Evolutionary conservation across 2,329 filamentous ascomycete genomes (phyloP).

Genomic region (Cercospora canescens): DNA sequence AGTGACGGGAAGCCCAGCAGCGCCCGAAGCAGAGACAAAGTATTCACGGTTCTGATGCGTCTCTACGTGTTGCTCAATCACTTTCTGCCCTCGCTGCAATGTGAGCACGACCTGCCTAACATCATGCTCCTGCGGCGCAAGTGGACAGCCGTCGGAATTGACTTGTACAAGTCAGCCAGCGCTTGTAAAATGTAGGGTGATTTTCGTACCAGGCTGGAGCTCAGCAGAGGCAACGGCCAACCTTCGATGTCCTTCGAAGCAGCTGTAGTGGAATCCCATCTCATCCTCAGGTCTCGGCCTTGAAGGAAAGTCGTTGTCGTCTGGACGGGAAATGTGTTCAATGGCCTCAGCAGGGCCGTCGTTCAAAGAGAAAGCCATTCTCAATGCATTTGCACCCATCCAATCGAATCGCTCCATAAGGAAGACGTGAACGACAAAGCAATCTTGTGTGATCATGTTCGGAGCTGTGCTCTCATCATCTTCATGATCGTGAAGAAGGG

Average conservation of each 20-base stretch:
- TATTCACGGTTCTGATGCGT: not conserved
- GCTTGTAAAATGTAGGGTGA: not conserved
- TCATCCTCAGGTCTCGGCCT: not conserved
- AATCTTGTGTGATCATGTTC: not conserved
- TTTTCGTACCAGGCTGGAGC: constrained; percentile 3
- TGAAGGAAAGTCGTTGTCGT: not conserved
- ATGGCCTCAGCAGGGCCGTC: not conserved
- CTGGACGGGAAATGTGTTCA: not conserved
- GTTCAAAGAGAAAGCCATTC: constrained; percentile 4
- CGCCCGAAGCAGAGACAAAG: constrained; percentile 8
- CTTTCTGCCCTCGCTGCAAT: constrained; percentile 6
- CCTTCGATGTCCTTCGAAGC: constrained; percentile 8
- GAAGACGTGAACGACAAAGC: constrained; percentile 8
- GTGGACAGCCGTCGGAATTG: constrained; percentile 4
- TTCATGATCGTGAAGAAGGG: not conserved
- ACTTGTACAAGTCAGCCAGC: constrained; percentile 3
- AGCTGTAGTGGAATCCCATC: not conserved
- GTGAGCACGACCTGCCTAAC: constrained; percentile 8
- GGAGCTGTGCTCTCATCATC: not conserved
- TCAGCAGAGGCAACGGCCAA: constrained; percentile 2
- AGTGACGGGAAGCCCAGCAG: not conserved
- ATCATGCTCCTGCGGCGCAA: constrained; percentile 5
- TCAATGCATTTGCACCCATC: constrained; percentile 7
- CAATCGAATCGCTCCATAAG: constrained; percentile 17
- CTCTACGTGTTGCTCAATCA: not conserved